Percentiles rank a stretch among this genome's conserved stretches.
Evolutionary conservation across 169 alveolate species (phyloP).

Genomic region (Plasmodium vinckei): DNA sequence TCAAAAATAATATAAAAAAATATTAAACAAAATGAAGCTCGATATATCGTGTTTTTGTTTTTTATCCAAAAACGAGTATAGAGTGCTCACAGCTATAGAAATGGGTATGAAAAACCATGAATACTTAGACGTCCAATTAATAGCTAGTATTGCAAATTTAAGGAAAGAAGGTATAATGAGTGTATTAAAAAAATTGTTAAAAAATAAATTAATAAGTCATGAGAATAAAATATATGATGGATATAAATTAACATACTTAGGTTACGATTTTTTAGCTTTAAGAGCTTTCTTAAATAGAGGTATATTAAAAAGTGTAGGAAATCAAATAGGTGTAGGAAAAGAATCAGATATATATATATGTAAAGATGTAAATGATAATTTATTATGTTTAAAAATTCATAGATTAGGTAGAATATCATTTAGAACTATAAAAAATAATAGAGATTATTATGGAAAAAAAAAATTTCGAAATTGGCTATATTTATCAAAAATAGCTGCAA

Average conservation of each 20-base stretch:
- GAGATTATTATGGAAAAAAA: constrained; percentile 98
- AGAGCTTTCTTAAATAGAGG: constrained; percentile 96
- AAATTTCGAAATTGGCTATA: constrained; percentile 98
- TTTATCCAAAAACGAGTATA: constrained; percentile 79
- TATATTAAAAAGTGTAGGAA: constrained; percentile 91
- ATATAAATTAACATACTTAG: constrained; percentile 96
- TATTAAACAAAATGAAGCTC: constrained; percentile 34
- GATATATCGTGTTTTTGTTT: constrained; percentile 61
- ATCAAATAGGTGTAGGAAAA: constrained; percentile 98
- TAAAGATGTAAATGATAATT: constrained; percentile 91
- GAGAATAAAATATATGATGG: constrained; percentile 96
- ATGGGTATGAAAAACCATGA: constrained; percentile 99
- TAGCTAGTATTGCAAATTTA: constrained; percentile 96
- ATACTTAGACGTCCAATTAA: constrained; percentile 95
- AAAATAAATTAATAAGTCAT: constrained; percentile 95
- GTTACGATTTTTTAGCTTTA: constrained; percentile 98
- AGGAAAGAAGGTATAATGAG: constrained; percentile 92
- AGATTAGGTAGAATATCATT: constrained; percentile 96
- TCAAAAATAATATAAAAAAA: not conserved
- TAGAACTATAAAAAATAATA: constrained; percentile 96
- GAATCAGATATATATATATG: constrained; percentile 99
- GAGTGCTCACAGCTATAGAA: constrained; percentile 97
- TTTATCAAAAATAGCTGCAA: constrained; percentile 98
- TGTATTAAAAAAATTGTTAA: constrained; percentile 90
- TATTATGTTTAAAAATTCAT: constrained; percentile 84